phyloP scores from a whole-genome alignment of 2,329 filamentous ascomycete genomes.

The Didymella sp. region DNA sequence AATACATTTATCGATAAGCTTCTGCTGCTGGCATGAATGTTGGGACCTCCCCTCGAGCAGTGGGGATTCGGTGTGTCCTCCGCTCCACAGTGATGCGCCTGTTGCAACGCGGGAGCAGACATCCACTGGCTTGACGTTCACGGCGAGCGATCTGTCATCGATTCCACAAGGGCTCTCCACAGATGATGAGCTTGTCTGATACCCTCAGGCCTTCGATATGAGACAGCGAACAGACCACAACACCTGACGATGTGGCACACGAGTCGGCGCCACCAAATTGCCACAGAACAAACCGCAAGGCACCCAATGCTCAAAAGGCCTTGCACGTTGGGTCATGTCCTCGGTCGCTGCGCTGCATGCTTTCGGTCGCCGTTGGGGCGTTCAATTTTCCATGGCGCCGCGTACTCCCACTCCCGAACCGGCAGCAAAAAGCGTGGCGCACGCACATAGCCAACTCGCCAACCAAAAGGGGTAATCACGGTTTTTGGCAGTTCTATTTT shows the following conservation, averaged over 20 bases:
- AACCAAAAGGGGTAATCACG: slow-evolving; percentile 5
- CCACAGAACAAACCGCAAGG: slow-evolving; percentile 7
- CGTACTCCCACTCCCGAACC: slow-evolving; percentile 16
- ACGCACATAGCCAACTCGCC: slow-evolving; percentile 1
- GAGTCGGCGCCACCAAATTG: slow-evolving; percentile 17
- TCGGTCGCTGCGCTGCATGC: slow-evolving; percentile 5
- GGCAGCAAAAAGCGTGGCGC: slow-evolving; percentile 7
- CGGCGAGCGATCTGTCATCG: slow-evolving; percentile 6
- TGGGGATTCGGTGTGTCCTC: slow-evolving; percentile 10
- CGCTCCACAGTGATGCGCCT: slow-evolving; percentile 19
- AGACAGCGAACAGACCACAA: slow-evolving; percentile 17
- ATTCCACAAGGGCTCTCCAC: slow-evolving; percentile 7
- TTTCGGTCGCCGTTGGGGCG: slow-evolving; percentile 14
- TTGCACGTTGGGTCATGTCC: slow-evolving; percentile 4
- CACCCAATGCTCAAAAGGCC: slow-evolving; percentile 8
- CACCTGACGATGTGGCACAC: slow-evolving; percentile 2
- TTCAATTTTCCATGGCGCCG: slow-evolving; percentile 13
- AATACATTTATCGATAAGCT: slow-evolving; percentile 28
- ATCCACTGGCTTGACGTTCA: slow-evolving; percentile 8
- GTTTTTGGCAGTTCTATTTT: slow-evolving; percentile 13
- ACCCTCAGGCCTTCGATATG: slow-evolving; percentile 8
- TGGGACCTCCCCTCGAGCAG: slow-evolving; percentile 12
- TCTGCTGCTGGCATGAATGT: slow-evolving; percentile 13
- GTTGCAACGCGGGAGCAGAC: slow-evolving; percentile 7
- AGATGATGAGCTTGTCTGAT: slow-evolving; percentile 12